Evolutionary conservation across 495 filamentous ascomycete species (phyloP), one percentile per base, ranked within the genome.

Genomic region (Chaetomium fimeti): DNA sequence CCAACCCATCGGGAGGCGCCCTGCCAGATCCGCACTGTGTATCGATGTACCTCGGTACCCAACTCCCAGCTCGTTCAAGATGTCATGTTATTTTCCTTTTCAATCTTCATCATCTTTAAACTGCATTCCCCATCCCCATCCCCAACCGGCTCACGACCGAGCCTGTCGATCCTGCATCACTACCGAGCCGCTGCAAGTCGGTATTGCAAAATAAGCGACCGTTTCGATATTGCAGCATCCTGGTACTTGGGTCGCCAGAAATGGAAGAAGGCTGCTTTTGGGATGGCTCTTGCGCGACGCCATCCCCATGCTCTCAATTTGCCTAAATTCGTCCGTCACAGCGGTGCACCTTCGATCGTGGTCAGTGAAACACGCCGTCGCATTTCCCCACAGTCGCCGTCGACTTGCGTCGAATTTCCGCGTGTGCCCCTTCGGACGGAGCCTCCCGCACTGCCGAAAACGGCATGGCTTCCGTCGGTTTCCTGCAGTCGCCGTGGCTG

Each of bases 201-300:
- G 63, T 59, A 70, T 68, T 45, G 18, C 54, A 61, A 13, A 18
- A 29, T 32, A 47, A 61, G 38, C 64, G 56, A 64, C 59, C 28
- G 36, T n/a, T 18, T 64, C 63, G 63, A 71, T 66, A 71, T 71
- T 66, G 66, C 64, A n/a, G 24, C 61, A 69, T 65, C 69, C 66
- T 54, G 68, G 64, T 61, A 7, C 24, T 57, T 59, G 69, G 69
- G 64, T 63, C 67, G 49, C 18, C 15, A 18, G 5, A n/a, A 18
- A 18, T 20, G 8, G 45, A 36, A 5, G 1, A 36, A 36, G 32
- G 12, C 8, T 36, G 5, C 12, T 11, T 5, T 11, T 36, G 8
- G 1, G 32, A 36, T 5, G 32, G 32, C 32, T n/a, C n/a, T n/a
- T n/a, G n/a, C n/a, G n/a, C n/a, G 3, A 11, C 32, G 12, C 32